phyloP scores from a whole-genome alignment of 78 protist genomes.

The Dictyostelium intermedium region DNA sequence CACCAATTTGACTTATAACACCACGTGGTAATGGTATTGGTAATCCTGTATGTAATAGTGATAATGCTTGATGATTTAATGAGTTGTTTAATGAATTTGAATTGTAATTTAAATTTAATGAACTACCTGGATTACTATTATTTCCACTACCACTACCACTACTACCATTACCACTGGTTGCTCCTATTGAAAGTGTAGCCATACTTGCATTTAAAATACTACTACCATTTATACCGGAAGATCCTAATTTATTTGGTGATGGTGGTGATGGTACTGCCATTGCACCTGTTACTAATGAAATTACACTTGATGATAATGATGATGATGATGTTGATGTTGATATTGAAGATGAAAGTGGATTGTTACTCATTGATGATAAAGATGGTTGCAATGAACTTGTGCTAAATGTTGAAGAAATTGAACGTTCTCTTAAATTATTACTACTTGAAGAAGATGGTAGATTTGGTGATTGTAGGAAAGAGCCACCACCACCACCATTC shows the following conservation, averaged over 20 bases:
- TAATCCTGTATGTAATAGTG: slow-evolving; percentile 37
- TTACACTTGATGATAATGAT: neutral
- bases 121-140: neutral
- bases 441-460: neutral
- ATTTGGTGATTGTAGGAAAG: neutral
- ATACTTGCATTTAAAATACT: neutral
- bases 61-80: neutral
- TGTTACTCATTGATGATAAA: neutral
- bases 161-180: neutral
- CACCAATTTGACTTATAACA: slow-evolving; percentile 57
- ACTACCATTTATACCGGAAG: neutral
- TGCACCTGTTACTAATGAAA: neutral
- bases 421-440: neutral
- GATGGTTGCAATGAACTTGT: neutral
- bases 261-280: neutral
- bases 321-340: neutral
- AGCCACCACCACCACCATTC: neutral
- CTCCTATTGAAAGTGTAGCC: neutral
- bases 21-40: slow-evolving; percentile 62
- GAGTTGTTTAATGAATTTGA: neutral
- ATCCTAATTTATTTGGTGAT: neutral
- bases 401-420: neutral
- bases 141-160: neutral
- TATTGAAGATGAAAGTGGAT: neutral
- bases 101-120: neutral